These are phyloP conservation scores for Chlamydomonas eustigma DNA, from an alignment of 139 green algal species.

Conservation along the genomic window DNA sequence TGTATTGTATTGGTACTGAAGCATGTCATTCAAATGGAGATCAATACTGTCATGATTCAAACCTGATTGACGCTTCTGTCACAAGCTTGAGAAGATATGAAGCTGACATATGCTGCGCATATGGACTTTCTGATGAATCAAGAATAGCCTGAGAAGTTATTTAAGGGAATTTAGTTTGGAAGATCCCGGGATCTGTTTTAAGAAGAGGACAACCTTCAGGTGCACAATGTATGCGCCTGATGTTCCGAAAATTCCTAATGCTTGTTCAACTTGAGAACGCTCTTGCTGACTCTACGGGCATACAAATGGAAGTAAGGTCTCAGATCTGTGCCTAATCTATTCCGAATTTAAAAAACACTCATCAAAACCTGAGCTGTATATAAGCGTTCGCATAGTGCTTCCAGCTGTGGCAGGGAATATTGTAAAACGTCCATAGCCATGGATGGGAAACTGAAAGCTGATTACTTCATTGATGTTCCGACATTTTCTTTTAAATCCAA, in stretches of 20 bases:
- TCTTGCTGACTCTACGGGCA: constrained; percentile 70
- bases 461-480: too few species aligned
- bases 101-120: constrained; percentile 90
- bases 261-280: constrained; percentile 76
- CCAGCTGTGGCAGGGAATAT: constrained; percentile 72
- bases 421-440: neutral
- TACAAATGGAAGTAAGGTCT: neutral
- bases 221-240: constrained; percentile 89
- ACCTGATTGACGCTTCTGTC: constrained; percentile 84
- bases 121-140: constrained; percentile 81
- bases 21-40: too few species aligned
- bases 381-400: constrained; percentile 78
- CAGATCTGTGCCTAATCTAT: neutral
- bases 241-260: constrained; percentile 73
- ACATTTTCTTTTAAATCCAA: too few species aligned
- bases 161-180: neutral
- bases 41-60: neutral
- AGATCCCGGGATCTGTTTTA: neutral
- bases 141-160: constrained; percentile 71
- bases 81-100: constrained; percentile 87
- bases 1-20: too few species aligned
- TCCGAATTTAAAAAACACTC: neutral
- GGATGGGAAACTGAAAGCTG: too few species aligned
- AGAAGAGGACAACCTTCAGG: constrained; percentile 61
- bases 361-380: constrained; percentile 77